phyloP scores from a whole-genome alignment of 768 basidiomycete species.

The Grammothele lineata region DNA sequence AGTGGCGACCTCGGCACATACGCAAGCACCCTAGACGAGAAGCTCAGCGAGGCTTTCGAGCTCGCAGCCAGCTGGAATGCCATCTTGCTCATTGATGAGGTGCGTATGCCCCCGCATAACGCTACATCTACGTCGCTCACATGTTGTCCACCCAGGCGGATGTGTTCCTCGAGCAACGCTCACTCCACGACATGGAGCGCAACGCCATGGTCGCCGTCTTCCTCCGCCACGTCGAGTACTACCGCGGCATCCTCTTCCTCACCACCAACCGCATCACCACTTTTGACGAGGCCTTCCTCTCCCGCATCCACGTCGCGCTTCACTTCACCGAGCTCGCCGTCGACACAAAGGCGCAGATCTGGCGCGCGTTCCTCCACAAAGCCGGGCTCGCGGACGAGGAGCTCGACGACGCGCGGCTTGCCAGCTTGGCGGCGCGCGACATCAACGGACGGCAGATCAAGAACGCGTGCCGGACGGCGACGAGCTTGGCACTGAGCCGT shows the following conservation, averaged over 20 bases:
- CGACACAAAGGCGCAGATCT: slow-evolving; percentile 21
- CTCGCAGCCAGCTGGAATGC: slow-evolving; percentile 30
- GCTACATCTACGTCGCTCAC: not conserved
- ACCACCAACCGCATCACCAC: slow-evolving; percentile 41
- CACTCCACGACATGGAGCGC: slow-evolving; percentile 31
- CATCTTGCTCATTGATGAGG: slow-evolving; percentile 27
- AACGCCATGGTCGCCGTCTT: slow-evolving; percentile 68
- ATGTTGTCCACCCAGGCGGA: not conserved
- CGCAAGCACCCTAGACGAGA: slow-evolving; percentile 24
- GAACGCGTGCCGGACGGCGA: slow-evolving; percentile 62
- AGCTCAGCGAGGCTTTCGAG: slow-evolving; percentile 26
- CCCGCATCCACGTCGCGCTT: slow-evolving; percentile 54
- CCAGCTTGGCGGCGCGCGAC: slow-evolving; percentile 40
- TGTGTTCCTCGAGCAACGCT: slow-evolving; percentile 12
- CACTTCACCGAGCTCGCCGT: slow-evolving; percentile 25
- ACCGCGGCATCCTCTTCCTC: slow-evolving; percentile 35
- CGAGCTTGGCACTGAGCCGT: slow-evolving; percentile 49
- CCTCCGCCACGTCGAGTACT: slow-evolving; percentile 31
- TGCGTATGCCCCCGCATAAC: slow-evolving; percentile 3
- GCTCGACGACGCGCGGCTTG: slow-evolving; percentile 38
- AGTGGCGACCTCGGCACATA: slow-evolving; percentile 12
- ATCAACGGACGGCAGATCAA: slow-evolving; percentile 68
- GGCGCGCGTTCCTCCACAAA: slow-evolving; percentile 25
- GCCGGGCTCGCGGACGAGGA: slow-evolving; percentile 16
- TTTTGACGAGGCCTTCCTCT: slow-evolving; percentile 67